Conservation (phyloP, 257 asterid genomes). For the Nicotiana tomentosiformis region DNA sequence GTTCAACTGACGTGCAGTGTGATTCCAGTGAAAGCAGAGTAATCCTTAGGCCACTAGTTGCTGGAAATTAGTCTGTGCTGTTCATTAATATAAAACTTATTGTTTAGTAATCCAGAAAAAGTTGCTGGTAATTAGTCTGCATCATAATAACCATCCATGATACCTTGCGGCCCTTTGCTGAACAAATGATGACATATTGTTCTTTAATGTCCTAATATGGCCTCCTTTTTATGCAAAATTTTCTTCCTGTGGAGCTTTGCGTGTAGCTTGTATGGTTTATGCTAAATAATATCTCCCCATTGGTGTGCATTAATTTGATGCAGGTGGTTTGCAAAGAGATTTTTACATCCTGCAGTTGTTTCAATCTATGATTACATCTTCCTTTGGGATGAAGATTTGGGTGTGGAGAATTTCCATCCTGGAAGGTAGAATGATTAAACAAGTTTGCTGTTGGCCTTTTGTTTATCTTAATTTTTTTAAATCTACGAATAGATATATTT, state of each 20-base stretch:
- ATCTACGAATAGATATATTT: neutral
- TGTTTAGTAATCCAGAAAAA: neutral
- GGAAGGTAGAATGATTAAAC: conserved; percentile 53
- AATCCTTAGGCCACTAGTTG: neutral
- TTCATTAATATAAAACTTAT: neutral
- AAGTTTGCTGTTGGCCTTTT: neutral
- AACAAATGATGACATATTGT: neutral
- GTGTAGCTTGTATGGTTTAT: neutral
- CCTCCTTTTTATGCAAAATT: neutral
- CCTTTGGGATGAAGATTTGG: conserved; percentile 99
- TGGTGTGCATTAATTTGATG: conserved; percentile 8
- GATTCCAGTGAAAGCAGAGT: neutral
- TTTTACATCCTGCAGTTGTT: conserved; percentile 83
- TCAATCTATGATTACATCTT: conserved; percentile 82
- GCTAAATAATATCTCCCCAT: neutral
- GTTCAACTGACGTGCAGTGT: neutral
- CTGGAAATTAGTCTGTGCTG: neutral
- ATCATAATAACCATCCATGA: neutral
- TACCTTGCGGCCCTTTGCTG: neutral
- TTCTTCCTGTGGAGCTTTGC: neutral
- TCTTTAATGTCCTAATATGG: neutral
- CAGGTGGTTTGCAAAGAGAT: conserved; percentile 99
- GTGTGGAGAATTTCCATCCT: conserved; percentile 77
- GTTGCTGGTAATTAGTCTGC: conserved; percentile 3
- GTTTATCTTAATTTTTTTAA: neutral